phyloP scores from a whole-genome alignment of 176 grass and related monocot genomes.

The Sorghum bicolor region Sorghum_bicolor_NCBIv3 NC_012879.2:55130001-55130500 shows the following conservation, averaged over 20 bases:
- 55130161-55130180: not conserved
- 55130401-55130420: not conserved
- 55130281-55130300: not conserved
- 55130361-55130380: not conserved
- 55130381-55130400: not conserved
- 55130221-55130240: not conserved
- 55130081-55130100: no score
- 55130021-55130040: no score
- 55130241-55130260: not conserved
- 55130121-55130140: not conserved
- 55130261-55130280: not conserved
- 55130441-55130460: not conserved
- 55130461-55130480: not conserved
- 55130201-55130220: not conserved
- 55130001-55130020: no score
- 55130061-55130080: no score
- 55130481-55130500: not conserved
- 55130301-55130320: not conserved
- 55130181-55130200: not conserved
- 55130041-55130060: no score
- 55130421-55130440: not conserved
- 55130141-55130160: not conserved
- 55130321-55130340: not conserved
- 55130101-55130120: not conserved
- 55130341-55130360: slow-evolving; percentile 10